phyloP scores from a whole-genome alignment of 805 yeast genomes.

The Kazachstania bromeliacearum region DNA sequence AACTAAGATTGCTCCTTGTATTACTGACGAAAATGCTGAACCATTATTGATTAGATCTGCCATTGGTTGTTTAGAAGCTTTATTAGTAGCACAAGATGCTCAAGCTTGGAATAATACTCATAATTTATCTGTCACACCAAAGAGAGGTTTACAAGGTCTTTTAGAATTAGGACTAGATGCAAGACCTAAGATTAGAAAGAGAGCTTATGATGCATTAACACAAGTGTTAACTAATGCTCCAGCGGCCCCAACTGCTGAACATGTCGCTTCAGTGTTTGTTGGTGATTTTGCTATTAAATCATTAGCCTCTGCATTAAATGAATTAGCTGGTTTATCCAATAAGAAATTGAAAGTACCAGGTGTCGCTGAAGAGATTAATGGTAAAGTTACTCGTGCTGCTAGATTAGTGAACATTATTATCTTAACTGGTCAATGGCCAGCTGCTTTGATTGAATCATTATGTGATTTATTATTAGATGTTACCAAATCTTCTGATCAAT shows the following conservation, averaged over 20 bases:
- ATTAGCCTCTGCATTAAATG: constrained; percentile 38
- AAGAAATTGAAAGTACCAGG: constrained; percentile 27
- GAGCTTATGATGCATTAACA: constrained; percentile 84
- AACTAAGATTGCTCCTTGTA: constrained; percentile 69
- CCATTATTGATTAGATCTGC: constrained; percentile 79
- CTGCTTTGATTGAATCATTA: constrained; percentile 52
- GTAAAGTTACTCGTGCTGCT: constrained; percentile 61
- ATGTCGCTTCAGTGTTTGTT: constrained; percentile 63
- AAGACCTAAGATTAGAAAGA: constrained; percentile 90
- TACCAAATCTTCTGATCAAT: constrained; percentile 78
- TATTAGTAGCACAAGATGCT: constrained; percentile 71
- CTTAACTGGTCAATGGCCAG: constrained; percentile 76
- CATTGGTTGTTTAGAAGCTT: constrained; percentile 73
- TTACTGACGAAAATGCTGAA: constrained; percentile 57
- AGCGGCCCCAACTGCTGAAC: constrained; percentile 65
- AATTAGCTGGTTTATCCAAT: constrained; percentile 29
- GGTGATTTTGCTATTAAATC: constrained; percentile 59
- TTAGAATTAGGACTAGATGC: constrained; percentile 74
- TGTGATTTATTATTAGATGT: constrained; percentile 70
- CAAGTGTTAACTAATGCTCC: constrained; percentile 57
- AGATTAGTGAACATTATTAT: constrained; percentile 69
- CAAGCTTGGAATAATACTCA: constrained; percentile 61
- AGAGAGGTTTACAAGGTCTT: constrained; percentile 70
- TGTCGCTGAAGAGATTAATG: constrained; percentile 40
- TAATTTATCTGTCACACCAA: constrained; percentile 49